Conservation (phyloP, 768 basidiomycete genomes). For the Pleurotus ostreatus region DNA sequence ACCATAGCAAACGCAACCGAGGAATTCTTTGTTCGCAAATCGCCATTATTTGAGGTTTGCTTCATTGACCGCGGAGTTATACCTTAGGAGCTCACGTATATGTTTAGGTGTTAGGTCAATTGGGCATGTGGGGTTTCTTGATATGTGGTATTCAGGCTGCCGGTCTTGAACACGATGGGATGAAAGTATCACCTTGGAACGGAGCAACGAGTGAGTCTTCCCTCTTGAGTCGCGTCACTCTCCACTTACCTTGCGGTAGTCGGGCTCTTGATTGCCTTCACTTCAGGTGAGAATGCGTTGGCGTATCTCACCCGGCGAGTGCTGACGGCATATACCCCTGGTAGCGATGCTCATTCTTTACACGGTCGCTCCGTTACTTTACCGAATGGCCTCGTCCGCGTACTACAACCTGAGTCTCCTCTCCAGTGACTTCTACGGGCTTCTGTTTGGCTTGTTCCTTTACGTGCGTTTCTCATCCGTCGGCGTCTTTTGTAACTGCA, state of each 20-base stretch:
- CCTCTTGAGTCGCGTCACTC: not conserved
- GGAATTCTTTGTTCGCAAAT: conserved; percentile 77
- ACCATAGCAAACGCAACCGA: conserved; percentile 80
- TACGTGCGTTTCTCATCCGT: conserved; percentile 31
- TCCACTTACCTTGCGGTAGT: conserved; percentile 21
- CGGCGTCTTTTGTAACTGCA: not conserved
- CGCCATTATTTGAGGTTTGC: conserved; percentile 72
- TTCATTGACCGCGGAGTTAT: not conserved
- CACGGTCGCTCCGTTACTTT: conserved; percentile 80
- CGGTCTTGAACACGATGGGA: conserved; percentile 63
- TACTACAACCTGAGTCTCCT: conserved; percentile 84
- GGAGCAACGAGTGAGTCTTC: conserved; percentile 55
- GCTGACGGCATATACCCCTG: conserved; percentile 12
- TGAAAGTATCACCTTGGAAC: conserved; percentile 69
- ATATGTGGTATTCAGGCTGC: conserved; percentile 79
- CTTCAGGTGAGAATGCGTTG: conserved; percentile 21
- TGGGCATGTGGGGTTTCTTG: conserved; percentile 82
- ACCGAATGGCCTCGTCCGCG: conserved; percentile 81
- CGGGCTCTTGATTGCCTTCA: conserved; percentile 40
- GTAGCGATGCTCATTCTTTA: conserved; percentile 83
- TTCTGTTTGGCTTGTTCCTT: conserved; percentile 67
- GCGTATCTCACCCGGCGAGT: no score
- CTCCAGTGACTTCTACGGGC: conserved; percentile 86
- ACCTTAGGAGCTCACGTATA: not conserved
- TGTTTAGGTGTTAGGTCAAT: conserved; percentile 69